Evolutionary conservation across 768 basidiomycete genomes (phyloP), one percentile per base, ranked within the genome.

Genomic region (Collybia sordida): DNA sequence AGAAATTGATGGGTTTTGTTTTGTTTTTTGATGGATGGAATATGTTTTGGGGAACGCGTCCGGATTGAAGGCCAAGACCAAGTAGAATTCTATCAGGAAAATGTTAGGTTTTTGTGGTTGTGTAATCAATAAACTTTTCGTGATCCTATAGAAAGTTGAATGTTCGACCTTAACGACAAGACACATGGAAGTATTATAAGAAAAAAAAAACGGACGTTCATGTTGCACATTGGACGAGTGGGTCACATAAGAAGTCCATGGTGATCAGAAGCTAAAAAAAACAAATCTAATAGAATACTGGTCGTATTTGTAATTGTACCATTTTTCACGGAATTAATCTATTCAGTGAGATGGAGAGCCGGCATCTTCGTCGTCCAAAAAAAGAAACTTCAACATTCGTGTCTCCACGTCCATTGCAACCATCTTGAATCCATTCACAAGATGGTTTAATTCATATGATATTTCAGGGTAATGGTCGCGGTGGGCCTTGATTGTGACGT

Each of bases 171-270:
- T n/a, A n/a, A n/a, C n/a, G n/a, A n/a, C 66, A 3, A 56, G 53
- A 14, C 67, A 78, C 11, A 72, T 81, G 59, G 66, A 68, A 45
- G 72, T 65, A 50, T 60, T 21, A 64, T 66, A 41, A 78, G 79
- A 56, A 67, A 70, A 18, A 74, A 76, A 56, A 57, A 63, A 3
- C 60, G 50, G 68, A 67, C 44, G 57, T 59, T 1, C 62, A 75
- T 7, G 70, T 85, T 14, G 67, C 68, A 52, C 69, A 73, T 3
- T 81, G 83, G 66, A 82, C 80, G 46, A 78, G 77, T 51, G 80
- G 81, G 17, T 67, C 75, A 34, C 81, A 80, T 53, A 62, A 64
- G 59, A 67, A 72, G 38, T 49, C 71, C 21, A 54, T 77, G 58
- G 19, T 70, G 2, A 58, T 57, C 22, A 18, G 24, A n/a, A 9